Base-by-base conservation (phyloP, 768 basidiomycete species). In the Pulveroboletus sp. region DNA sequence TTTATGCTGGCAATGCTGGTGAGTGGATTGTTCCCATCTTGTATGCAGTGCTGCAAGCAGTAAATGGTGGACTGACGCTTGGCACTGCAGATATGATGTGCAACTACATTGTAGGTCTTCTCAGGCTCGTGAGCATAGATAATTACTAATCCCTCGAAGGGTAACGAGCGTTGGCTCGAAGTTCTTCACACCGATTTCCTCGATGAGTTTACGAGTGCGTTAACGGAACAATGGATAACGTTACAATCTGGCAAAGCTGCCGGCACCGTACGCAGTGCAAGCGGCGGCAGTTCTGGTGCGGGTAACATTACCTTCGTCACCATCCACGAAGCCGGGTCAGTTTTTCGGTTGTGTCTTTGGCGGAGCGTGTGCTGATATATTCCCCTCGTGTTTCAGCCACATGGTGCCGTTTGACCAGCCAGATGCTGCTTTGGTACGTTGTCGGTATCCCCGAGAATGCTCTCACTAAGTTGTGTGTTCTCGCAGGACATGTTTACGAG, bases 351-450 rank as follows among this genome's bases (percentile, higher is more conserved):
- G 7, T 11, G 4, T 43, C 38, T 46, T 21, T 9, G 0, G 7
- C 8, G 9, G 36, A 39, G 24, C 15, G 1, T 15, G 8, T 26
- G 33, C 26, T 63, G 37, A 62, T 46, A 4, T 3, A n/a, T 49
- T 27, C n/a, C 43, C 48, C 36, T 41, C 47, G 33, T 39, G 54
- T 53, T 51, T 6, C 58, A 89, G 89, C 32, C 89, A 92, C 64
- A 88, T 93, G 91, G 90, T 90, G 8, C 92, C 93, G 5, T 84
- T 77, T 61, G 91, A 97, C 68, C 91, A 94, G 62, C 87, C 93
- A 1, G 87, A 89, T 60, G 93, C 84, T 36, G 82, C 92, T 39
- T 71, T 92, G 64, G 91, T 86, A 59, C 43, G 83, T 63, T 28
- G 6, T 50, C 36, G 28, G 8, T 8, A 2, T 2, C 24, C 17